A percentile compares a stretch with the other conserved stretches of the same genome.
Evolutionary conservation across 2,329 filamentous ascomycete species (phyloP).

Genomic region (Leptographium wingfieldii): DNA sequence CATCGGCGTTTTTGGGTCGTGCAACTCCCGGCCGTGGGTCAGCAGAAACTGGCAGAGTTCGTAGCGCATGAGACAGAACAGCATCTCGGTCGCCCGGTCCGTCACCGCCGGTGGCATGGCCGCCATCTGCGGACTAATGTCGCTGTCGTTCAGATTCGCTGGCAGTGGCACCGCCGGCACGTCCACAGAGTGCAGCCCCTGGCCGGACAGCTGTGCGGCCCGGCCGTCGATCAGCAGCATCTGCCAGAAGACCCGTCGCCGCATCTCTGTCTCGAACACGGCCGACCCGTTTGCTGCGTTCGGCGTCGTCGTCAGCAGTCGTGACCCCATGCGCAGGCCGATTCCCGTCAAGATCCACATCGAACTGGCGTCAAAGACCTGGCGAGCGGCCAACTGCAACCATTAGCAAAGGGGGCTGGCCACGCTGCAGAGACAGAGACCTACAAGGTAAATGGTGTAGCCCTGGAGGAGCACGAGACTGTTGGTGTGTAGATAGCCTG

Average conservation of each 20-base stretch:
- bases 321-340: conserved; percentile 36
- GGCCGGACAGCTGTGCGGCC: conserved; percentile 6
- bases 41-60: conserved; percentile 28
- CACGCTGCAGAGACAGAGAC: conserved; percentile 1
- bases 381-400: conserved; percentile 16
- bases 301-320: conserved; percentile 26
- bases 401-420: neutral
- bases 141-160: conserved; percentile 38
- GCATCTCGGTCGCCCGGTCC: conserved; percentile 38
- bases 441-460: conserved; percentile 36
- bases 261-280: conserved; percentile 45
- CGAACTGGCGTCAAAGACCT: conserved; percentile 31
- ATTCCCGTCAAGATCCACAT: conserved; percentile 49
- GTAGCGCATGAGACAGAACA: conserved; percentile 29
- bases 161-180: conserved; percentile 2
- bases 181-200: conserved; percentile 1
- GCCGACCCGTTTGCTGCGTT: conserved; percentile 35
- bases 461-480: conserved; percentile 46
- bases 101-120: conserved; percentile 24
- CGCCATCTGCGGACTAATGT: conserved; percentile 30
- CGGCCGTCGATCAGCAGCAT: conserved; percentile 42
- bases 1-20: conserved; percentile 15
- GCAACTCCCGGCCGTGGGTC: conserved; percentile 14
- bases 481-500: conserved; percentile 42
- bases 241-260: conserved; percentile 46